Conservation (phyloP, 305 asterid genomes). For the Fraxinus dipetala region DNA sequence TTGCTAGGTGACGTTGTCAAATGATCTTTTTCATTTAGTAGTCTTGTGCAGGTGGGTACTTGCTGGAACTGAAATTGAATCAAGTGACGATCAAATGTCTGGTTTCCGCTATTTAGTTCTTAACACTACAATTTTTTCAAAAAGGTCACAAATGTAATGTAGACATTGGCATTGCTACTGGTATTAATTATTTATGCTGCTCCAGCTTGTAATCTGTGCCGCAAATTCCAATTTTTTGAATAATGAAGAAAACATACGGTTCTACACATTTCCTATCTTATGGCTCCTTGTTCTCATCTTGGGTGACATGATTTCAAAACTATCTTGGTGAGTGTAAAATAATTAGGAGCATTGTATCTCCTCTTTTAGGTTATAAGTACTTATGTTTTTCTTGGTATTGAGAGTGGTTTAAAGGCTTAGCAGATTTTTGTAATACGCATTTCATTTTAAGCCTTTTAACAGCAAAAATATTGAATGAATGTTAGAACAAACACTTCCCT, state of each 20-base stretch:
- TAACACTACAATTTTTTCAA: constrained; percentile 71
- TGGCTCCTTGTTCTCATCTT: neutral
- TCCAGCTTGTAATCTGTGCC: neutral
- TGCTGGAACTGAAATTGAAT: constrained; percentile 36
- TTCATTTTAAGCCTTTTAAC: constrained; percentile 6
- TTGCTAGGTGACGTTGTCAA: constrained; percentile 71
- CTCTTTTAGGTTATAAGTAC: neutral
- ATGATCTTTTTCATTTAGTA: constrained; percentile 61
- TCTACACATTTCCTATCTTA: neutral
- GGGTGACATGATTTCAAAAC: too few relatives aligned
- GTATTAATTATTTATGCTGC: neutral
- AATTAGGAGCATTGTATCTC: constrained; percentile 7
- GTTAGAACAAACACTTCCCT: neutral
- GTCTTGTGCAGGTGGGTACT: constrained; percentile 74
- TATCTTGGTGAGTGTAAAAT: neutral
- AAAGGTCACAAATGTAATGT: constrained; percentile 48
- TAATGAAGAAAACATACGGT: neutral
- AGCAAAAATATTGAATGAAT: neutral
- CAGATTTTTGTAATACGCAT: neutral
- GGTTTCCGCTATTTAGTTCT: constrained; percentile 73
- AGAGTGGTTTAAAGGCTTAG: neutral
- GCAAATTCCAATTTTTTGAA: neutral
- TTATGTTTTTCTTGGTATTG: constrained; percentile 5
- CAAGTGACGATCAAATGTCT: constrained; percentile 36
- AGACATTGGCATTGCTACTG: neutral